Conservation (phyloP, 805 yeast genomes). For the Ogataea wickerhamii region DNA sequence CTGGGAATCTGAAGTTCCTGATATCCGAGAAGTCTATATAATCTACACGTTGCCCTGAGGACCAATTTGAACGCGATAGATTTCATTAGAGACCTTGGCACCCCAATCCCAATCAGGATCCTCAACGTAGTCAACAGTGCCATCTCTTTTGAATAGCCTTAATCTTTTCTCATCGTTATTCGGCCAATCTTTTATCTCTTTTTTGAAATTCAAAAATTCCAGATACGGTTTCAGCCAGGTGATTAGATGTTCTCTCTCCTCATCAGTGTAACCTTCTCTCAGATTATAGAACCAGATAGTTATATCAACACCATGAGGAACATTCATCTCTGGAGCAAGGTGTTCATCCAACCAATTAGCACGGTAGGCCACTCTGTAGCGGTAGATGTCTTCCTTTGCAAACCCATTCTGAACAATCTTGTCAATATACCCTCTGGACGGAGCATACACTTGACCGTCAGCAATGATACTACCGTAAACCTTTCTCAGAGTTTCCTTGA, state of each 20-base stretch:
- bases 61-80: constrained; percentile 22
- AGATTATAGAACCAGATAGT: constrained; percentile 35
- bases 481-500: constrained; percentile 15
- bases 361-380: constrained; percentile 31
- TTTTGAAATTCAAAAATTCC: constrained; percentile 28
- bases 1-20: no score
- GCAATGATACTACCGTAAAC: constrained; percentile 35
- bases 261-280: constrained; percentile 25
- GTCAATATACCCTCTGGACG: constrained; percentile 35
- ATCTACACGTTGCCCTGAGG: no score
- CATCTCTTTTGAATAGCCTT: constrained; percentile 31
- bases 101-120: constrained; percentile 39
- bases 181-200: constrained; percentile 31
- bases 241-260: constrained; percentile 24
- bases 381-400: constrained; percentile 25
- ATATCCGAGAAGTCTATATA: no score
- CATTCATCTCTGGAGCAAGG: constrained; percentile 24
- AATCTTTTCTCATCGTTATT: constrained; percentile 22
- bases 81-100: constrained; percentile 31
- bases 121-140: constrained; percentile 24
- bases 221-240: constrained; percentile 32
- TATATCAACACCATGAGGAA: constrained; percentile 36
- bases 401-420: constrained; percentile 25
- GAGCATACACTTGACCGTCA: constrained; percentile 38
- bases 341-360: constrained; percentile 17